These are phyloP conservation scores for Aureobasidium pullulans DNA, from an alignment of 2,329 filamentous ascomycete species.

Conservation along the genomic window DNA sequence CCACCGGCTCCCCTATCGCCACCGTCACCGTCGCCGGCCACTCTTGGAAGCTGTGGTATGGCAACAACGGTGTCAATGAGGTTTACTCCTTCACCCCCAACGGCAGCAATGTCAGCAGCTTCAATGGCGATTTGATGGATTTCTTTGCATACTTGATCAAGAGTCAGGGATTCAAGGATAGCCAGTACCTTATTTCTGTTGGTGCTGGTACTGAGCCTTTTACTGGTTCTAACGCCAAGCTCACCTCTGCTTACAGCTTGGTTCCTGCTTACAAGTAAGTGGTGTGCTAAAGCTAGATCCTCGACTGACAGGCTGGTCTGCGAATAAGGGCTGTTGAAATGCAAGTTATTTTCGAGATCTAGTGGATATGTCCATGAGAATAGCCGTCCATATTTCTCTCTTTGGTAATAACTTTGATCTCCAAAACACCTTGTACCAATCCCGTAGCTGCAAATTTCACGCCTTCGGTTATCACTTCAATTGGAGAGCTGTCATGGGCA, in stretches of 20 bases:
- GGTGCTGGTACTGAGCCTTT: conserved; percentile 53
- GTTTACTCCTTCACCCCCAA: conserved; percentile 55
- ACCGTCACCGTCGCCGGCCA: conserved; percentile 47
- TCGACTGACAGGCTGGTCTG: too few species aligned
- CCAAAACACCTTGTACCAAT: too few species aligned
- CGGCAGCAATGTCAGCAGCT: conserved; percentile 40
- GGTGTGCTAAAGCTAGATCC: neutral
- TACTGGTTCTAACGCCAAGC: conserved; percentile 40
- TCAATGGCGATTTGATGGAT: conserved; percentile 49
- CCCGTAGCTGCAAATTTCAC: too few species aligned
- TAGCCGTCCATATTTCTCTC: too few species aligned
- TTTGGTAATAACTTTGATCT: too few species aligned
- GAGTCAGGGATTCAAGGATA: conserved; percentile 41
- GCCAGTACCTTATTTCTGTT: conserved; percentile 48
- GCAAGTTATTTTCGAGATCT: too few species aligned
- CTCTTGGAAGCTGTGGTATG: conserved; percentile 53
- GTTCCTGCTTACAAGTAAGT: conserved; percentile 8
- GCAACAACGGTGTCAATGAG: conserved; percentile 52
- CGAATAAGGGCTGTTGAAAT: too few species aligned
- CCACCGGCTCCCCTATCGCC: conserved; percentile 43
- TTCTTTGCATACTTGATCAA: conserved; percentile 51
- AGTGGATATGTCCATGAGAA: too few species aligned
- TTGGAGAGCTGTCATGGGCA: too few species aligned
- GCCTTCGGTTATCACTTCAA: too few species aligned
- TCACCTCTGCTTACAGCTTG: conserved; percentile 27